These are phyloP conservation scores for Pleodorina starrii DNA, from an alignment of 139 green algal species.

Conservation along the genomic window DNA sequence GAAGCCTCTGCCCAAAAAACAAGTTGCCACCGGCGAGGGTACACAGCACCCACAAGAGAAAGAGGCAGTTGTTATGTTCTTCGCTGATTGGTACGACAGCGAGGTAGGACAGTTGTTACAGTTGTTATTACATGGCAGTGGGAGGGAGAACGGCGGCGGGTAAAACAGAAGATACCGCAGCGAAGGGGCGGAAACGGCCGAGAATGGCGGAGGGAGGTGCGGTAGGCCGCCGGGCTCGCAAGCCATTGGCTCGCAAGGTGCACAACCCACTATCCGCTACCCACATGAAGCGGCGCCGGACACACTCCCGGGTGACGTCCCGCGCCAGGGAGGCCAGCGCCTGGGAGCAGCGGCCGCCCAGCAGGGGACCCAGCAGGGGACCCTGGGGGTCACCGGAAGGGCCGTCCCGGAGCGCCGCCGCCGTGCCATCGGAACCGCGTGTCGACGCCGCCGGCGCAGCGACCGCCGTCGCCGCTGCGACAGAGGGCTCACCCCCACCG, in stretches of 20 bases:
- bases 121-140: background rate
- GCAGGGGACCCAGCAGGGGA: too few relatives aligned
- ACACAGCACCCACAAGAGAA: background rate
- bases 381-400: too few relatives aligned
- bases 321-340: background rate
- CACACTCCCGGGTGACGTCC: background rate
- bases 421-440: too few relatives aligned
- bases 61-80: background rate
- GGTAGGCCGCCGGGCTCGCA: too few relatives aligned
- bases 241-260: background rate
- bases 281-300: slow-evolving; percentile 17
- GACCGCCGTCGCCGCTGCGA: too few relatives aligned
- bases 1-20: background rate
- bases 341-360: background rate
- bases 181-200: too few relatives aligned
- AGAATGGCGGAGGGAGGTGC: too few relatives aligned
- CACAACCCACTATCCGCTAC: background rate
- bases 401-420: too few relatives aligned
- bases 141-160: background rate
- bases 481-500: background rate
- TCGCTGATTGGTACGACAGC: background rate
- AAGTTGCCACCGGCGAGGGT: background rate
- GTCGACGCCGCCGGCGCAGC: too few relatives aligned
- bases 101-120: background rate
- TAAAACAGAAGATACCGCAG: background rate